Percentiles rank a stretch among this genome's conserved stretches.
Evolutionary conservation across 805 yeast species (phyloP).

Genomic region (Wilhelminamyces savonicus): DNA sequence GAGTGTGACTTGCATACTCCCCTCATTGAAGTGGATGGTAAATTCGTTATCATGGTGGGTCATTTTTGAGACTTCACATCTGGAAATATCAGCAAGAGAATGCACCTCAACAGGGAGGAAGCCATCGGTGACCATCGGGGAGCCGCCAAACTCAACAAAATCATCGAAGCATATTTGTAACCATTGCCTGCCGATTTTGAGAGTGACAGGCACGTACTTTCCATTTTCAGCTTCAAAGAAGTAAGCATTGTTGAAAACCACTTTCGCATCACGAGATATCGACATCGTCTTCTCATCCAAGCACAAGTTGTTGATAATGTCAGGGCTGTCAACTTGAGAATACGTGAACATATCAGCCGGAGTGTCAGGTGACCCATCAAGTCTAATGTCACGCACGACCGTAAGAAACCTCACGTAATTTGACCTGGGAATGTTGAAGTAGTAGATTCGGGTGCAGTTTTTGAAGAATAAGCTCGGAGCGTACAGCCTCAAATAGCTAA

Average conservation of each 20-base stretch:
- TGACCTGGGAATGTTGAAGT: slow-evolving; percentile 40
- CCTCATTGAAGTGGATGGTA: slow-evolving; percentile 22
- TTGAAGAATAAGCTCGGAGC: slow-evolving; percentile 46
- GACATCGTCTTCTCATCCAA: slow-evolving; percentile 27
- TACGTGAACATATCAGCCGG: slow-evolving; percentile 20
- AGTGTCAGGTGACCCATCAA: slow-evolving; percentile 7
- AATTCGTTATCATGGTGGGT: slow-evolving; percentile 28
- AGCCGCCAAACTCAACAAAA: slow-evolving; percentile 16
- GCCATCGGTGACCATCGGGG: slow-evolving; percentile 16
- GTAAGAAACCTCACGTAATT: slow-evolving; percentile 15
- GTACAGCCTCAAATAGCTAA: slow-evolving; percentile 24
- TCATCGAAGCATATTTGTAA: slow-evolving; percentile 45
- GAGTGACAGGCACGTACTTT: slow-evolving; percentile 51
- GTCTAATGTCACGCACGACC: slow-evolving; percentile 14
- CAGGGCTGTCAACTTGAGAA: slow-evolving; percentile 28
- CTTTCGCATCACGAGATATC: slow-evolving; percentile 31
- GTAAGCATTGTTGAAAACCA: slow-evolving; percentile 23
- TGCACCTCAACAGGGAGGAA: slow-evolving; percentile 31
- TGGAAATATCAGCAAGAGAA: slow-evolving; percentile 24
- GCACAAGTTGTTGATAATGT: slow-evolving; percentile 28
- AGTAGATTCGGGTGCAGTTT: slow-evolving; percentile 51
- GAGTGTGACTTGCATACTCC: slow-evolving; percentile 20
- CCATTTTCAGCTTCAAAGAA: slow-evolving; percentile 24
- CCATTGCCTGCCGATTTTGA: slow-evolving; percentile 66
- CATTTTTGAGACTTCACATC: slow-evolving; percentile 27